Evolutionary conservation across 2,329 filamentous ascomycete genomes (phyloP).

Genomic region (Fusarium sp.): DNA sequence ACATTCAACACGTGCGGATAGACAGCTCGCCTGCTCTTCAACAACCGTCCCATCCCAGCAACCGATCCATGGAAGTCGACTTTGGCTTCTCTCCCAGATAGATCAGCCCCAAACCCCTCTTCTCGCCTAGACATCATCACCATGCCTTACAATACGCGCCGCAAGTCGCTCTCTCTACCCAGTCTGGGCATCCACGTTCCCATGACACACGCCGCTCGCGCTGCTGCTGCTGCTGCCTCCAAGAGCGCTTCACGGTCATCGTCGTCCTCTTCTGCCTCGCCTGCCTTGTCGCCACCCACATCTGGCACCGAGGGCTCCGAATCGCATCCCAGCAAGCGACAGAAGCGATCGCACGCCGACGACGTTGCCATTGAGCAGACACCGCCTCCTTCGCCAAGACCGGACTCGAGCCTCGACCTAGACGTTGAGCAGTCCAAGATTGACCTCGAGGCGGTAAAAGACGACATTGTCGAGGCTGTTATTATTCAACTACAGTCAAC

Average conservation of each 20-base stretch:
- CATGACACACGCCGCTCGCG: slow-evolving; percentile 71
- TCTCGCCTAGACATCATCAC: slow-evolving; percentile 24
- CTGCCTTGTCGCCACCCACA: slow-evolving; percentile 48
- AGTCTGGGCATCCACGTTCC: slow-evolving; percentile 93
- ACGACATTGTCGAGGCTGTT: slow-evolving; percentile 93
- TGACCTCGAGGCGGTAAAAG: slow-evolving; percentile 86
- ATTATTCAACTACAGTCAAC: slow-evolving; percentile 90
- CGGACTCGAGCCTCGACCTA: slow-evolving; percentile 45
- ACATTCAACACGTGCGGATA: slow-evolving; percentile 31
- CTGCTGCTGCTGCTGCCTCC: slow-evolving; percentile 62
- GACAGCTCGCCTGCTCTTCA: slow-evolving; percentile 26
- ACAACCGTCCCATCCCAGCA: slow-evolving; percentile 17
- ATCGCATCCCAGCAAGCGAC: slow-evolving; percentile 69
- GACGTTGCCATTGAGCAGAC: slow-evolving; percentile 83
- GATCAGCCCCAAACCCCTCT: slow-evolving; percentile 11
- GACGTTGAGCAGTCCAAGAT: slow-evolving; percentile 47
- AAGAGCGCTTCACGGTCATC: slow-evolving; percentile 51
- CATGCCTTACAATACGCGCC: slow-evolving; percentile 97
- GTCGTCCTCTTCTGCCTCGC: slow-evolving; percentile 43
- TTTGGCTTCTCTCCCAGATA: slow-evolving; percentile 26
- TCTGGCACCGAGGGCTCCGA: slow-evolving; percentile 48
- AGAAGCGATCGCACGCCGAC: slow-evolving; percentile 86
- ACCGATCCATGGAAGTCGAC: slow-evolving; percentile 34
- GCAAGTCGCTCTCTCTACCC: slow-evolving; percentile 93
- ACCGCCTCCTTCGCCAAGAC: slow-evolving; percentile 63